phyloP scores from a whole-genome alignment of 2,329 filamentous ascomycete genomes.

The Aspergillus caelatus region DNA sequence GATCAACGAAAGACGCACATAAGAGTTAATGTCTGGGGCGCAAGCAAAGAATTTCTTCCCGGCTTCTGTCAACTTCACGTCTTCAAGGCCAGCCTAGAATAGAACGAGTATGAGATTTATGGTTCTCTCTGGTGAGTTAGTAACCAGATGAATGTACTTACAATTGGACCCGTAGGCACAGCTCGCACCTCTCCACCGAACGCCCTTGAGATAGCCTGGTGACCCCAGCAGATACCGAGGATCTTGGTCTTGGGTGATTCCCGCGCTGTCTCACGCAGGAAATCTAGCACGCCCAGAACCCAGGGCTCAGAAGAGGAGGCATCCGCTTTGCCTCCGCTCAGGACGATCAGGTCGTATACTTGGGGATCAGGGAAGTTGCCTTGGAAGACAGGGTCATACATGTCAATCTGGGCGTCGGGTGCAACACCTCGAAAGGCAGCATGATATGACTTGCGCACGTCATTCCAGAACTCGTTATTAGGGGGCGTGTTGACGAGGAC shows the following conservation, averaged over 20 bases:
- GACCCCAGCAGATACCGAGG: slow-evolving; percentile 49
- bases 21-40: not conserved
- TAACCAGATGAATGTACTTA: not conserved
- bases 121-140: slow-evolving; percentile 14
- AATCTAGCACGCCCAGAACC: slow-evolving; percentile 47
- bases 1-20: too few relatives aligned
- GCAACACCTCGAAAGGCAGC: slow-evolving; percentile 1
- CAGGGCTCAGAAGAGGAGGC: slow-evolving; percentile 41
- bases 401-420: slow-evolving; percentile 19
- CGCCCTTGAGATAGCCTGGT: slow-evolving; percentile 46
- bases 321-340: slow-evolving; percentile 47
- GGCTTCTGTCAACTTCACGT: slow-evolving; percentile 40
- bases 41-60: slow-evolving; percentile 43
- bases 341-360: slow-evolving; percentile 47
- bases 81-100: slow-evolving; percentile 33
- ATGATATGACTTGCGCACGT: slow-evolving; percentile 6
- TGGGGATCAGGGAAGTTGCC: slow-evolving; percentile 37
- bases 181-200: slow-evolving; percentile 39
- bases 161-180: slow-evolving; percentile 29
- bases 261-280: slow-evolving; percentile 37
- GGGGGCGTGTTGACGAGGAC: slow-evolving; percentile 12
- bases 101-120: too few relatives aligned
- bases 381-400: slow-evolving; percentile 30
- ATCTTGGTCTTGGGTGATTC: slow-evolving; percentile 37
- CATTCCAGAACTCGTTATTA: slow-evolving; percentile 14